These are phyloP conservation scores for Apophysomyces sp. DNA, from an alignment of 371 early-diverging fungal genomes.

Conservation along the genomic window DNA sequence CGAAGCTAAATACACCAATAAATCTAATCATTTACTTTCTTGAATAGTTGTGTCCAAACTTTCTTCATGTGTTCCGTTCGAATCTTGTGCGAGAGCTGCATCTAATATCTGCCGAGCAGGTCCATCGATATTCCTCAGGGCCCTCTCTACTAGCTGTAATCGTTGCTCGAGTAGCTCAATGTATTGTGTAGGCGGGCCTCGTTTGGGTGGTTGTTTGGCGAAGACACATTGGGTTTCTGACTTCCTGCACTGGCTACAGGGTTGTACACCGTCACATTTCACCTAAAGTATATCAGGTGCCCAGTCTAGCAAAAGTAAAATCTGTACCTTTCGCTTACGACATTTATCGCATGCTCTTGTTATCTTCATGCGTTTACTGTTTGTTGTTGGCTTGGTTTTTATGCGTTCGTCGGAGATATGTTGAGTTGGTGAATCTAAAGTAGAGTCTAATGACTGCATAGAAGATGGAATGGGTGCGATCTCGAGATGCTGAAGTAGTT, in stretches of 20 bases:
- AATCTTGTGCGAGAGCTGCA: constrained; percentile 10
- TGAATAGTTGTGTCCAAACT: neutral
- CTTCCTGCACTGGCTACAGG: constrained; percentile 43
- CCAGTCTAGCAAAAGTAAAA: neutral
- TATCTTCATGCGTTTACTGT: constrained; percentile 41
- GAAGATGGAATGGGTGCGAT: neutral
- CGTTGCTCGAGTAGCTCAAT: constrained; percentile 47
- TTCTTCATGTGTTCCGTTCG: neutral
- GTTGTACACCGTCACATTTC: constrained; percentile 53
- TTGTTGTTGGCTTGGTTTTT: neutral
- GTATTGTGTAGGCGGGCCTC: constrained; percentile 50
- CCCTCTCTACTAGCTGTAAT: constrained; percentile 44
- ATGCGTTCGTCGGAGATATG: neutral
- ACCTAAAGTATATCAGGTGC: constrained; percentile 26
- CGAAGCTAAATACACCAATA: neutral
- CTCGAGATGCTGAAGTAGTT: neutral
- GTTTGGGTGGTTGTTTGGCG: constrained; percentile 42
- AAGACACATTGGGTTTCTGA: constrained; percentile 41
- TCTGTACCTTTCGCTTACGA: constrained; percentile 49
- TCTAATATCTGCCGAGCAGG: constrained; percentile 28
- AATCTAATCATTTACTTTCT: constrained; percentile 4
- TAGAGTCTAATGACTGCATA: neutral
- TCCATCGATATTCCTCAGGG: constrained; percentile 31
- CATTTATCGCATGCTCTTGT: constrained; percentile 51
- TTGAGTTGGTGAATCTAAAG: neutral